Evolutionary conservation across 2,329 filamentous ascomycete genomes (phyloP).

Genomic region (Talaromyces sp.): DNA sequence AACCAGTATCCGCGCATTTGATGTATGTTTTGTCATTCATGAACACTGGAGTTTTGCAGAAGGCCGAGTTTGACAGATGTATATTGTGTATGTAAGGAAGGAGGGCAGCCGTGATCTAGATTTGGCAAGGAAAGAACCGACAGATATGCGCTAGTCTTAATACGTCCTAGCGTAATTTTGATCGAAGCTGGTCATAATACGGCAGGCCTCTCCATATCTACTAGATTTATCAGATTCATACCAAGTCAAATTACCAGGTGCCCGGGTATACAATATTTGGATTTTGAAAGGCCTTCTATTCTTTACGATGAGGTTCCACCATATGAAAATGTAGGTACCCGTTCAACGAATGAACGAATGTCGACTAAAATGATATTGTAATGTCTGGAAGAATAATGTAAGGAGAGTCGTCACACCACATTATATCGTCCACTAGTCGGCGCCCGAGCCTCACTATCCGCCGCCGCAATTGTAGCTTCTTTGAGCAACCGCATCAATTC

Average conservation of each 20-base stretch:
- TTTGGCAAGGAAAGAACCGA: not conserved
- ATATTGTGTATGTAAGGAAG: not conserved
- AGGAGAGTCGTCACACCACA: constrained; percentile 58
- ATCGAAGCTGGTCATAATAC: not conserved
- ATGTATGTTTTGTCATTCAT: not conserved
- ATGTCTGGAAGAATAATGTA: not conserved
- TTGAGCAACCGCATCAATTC: constrained; percentile 84
- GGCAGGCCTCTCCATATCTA: not conserved
- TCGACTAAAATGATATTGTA: not conserved
- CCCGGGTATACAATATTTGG: not conserved
- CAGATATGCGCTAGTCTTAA: not conserved
- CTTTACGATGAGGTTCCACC: not conserved
- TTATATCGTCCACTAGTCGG: constrained; percentile 80
- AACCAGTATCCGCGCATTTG: not conserved
- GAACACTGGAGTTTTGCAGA: not conserved
- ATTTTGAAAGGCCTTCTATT: not conserved
- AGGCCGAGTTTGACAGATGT: not conserved
- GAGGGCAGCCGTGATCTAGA: not conserved
- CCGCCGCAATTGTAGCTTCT: constrained; percentile 85
- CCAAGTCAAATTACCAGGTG: not conserved
- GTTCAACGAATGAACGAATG: not conserved
- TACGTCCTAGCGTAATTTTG: not conserved
- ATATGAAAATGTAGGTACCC: not conserved
- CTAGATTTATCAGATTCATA: not conserved
- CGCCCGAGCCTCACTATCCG: constrained; percentile 77